Evolutionary conservation across 1,284 basidiomycete genomes (phyloP), one percentile per base, ranked within the genome.

Genomic region (Apiotrichum montevideense): DNA sequence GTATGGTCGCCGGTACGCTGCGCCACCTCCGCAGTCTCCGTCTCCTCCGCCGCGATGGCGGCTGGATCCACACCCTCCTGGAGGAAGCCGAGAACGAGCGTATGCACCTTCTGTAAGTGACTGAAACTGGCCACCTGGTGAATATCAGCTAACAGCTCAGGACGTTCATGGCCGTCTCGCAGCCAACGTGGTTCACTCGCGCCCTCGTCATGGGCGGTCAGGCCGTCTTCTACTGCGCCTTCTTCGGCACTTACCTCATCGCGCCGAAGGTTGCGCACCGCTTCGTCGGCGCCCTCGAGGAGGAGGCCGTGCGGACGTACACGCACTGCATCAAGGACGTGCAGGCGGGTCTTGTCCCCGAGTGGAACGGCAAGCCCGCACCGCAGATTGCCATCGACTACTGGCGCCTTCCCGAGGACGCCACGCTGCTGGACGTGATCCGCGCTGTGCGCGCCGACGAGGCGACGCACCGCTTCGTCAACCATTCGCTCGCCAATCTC

Each of bases 1-100:
- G 93, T 2, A 94, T 95, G 90, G 90, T 93, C 1, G 92, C 86
- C 11, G 93, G 90, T 2, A 88, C 88, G 34, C 79, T 91, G 45
- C 83, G 92, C 39, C 91, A 95, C 77, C 80, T 95, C 32, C 81
- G 83, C 44, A 89, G 87, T 71, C 79, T 95, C 39, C 83, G 92
- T 48, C 78, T 91, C 34, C 87, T 96, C 86, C 83, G 85, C 64
- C 84, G 92, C 50, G 92, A 96, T 74, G 86, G 85, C 55, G 91
- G 91, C 53, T 96, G 91, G 90, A 84, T 86, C 63, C 80, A 84
- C 59, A 92, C 90, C 3, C 82, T 91, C 42, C 79, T 95, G 33
- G 88, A 93, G 72, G 93, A 97, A 77, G 92, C 92, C 6, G 93
- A 97, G 72, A 97, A 97, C 70, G 93, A 97, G 77, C 81, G 92